These are phyloP conservation scores for Aspergillus terreus DNA, from an alignment of 2,329 filamentous ascomycete species.

Conservation along the genomic window DNA sequence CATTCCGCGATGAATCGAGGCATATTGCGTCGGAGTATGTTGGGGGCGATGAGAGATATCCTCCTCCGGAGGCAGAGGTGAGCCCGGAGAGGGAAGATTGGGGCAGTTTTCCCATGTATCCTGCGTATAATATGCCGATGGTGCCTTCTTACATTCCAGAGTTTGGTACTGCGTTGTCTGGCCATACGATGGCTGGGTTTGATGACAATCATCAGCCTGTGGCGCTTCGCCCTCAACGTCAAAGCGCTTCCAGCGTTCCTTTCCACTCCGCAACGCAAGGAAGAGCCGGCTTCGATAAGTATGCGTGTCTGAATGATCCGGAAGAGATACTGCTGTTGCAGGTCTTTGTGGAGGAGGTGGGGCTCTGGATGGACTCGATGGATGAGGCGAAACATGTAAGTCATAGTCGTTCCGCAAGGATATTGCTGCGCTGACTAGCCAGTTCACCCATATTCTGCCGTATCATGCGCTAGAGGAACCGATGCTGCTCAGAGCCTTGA, in stretches of 20 bases:
- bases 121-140: constrained; percentile 19
- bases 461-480: constrained; percentile 77
- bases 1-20: constrained; percentile 84
- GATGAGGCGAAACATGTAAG: constrained; percentile 72
- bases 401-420: constrained; percentile 1
- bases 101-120: constrained; percentile 8
- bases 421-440: not conserved
- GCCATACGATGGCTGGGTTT: constrained; percentile 22
- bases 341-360: constrained; percentile 85
- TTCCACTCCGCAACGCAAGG: constrained; percentile 36
- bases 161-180: constrained; percentile 42
- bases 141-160: constrained; percentile 48
- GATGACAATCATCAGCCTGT: constrained; percentile 22
- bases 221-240: constrained; percentile 25
- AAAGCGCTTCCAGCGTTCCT: constrained; percentile 31
- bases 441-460: constrained; percentile 79
- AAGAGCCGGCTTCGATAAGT: constrained; percentile 42
- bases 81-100: constrained; percentile 16
- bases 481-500: constrained; percentile 82
- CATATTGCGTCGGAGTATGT: constrained; percentile 87
- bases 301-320: constrained; percentile 65
- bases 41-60: constrained; percentile 72
- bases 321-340: constrained; percentile 89
- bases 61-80: constrained; percentile 47
- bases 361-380: constrained; percentile 90